Base-by-base conservation (phyloP, 352 stramenopile genomes). In the Phytophthora litchii region DNA sequence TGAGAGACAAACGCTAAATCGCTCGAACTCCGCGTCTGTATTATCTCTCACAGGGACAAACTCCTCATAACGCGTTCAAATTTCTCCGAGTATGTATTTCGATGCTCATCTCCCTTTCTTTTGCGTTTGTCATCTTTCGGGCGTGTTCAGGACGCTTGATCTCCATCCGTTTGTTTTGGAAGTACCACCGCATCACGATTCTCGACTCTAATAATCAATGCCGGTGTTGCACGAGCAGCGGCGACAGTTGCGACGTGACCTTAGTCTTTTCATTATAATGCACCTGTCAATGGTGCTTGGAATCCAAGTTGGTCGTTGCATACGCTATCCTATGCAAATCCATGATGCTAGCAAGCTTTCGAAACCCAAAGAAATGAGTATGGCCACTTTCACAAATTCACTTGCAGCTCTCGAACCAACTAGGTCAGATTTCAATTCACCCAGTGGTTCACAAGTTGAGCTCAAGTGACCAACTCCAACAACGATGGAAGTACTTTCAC, bases 141-240 rank as follows among this genome's bases (percentile, higher is more conserved):
- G 3, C 7, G 53, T 60, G 41, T 29, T n/a, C 32, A 5, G 16
- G 52, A 31, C 14, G 16, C 21, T 54, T 31, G 16, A 20, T 21
- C 32, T 53, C 53, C 53, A 61, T 47, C 43, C 53, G 37, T 41
- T 36, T 19, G 16, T 19, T 29, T 36, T 45, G 3, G 13, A 34
- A 40, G 35, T 60, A 51, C 53, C 53, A 32, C 53, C 32, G 53
- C 53, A 60, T 60, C 53, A 60, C 53, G 53, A 60, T 54, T 47
- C 20, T 35, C 31, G 53, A 60, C 53, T 60, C 53, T 37, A 40
- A 60, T 47, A 60, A 53, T 54, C 34, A 44, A 60, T 60, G 20
- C 23, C 41, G 42, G 31, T 29, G 53, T 17, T 60, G 32, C 42
- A 31, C 20, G 25, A 53, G n/a, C 29, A 34, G 10, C 29, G 3